Evolutionary conservation across 2,329 filamentous ascomycete species (phyloP).

Genomic region (Colletotrichum gloeosporioides): DNA sequence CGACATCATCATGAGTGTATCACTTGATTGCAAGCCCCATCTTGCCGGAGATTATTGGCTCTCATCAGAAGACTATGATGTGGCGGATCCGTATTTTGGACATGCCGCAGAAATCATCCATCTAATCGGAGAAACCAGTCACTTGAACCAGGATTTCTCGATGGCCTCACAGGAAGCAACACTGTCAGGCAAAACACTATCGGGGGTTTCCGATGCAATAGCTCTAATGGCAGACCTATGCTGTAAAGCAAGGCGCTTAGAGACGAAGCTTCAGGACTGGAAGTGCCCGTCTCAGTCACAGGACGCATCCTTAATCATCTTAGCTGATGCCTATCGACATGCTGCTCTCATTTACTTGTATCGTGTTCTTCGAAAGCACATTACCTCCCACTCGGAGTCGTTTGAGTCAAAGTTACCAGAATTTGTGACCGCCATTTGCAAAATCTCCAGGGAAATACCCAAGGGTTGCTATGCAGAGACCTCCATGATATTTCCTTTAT

Average conservation of each 20-base stretch:
- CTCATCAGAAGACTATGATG: neutral
- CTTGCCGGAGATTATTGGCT: neutral
- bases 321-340: neutral
- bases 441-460: neutral
- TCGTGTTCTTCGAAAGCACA: neutral
- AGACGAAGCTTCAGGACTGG: neutral
- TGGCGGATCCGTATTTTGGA: neutral
- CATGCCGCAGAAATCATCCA: neutral
- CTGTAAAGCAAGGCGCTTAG: neutral
- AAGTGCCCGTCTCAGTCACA: neutral
- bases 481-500: neutral
- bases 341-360: neutral
- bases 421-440: neutral
- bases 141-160: neutral
- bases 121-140: neutral
- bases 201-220: neutral
- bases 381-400: neutral
- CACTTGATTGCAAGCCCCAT: neutral
- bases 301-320: neutral
- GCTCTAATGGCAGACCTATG: neutral
- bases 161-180: neutral
- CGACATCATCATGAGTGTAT: neutral
- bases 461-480: neutral
- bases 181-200: neutral
- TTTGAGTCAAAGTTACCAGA: neutral